Conservation (phyloP, 495 filamentous ascomycete species). For the Penicillium crystallinum region DNA sequence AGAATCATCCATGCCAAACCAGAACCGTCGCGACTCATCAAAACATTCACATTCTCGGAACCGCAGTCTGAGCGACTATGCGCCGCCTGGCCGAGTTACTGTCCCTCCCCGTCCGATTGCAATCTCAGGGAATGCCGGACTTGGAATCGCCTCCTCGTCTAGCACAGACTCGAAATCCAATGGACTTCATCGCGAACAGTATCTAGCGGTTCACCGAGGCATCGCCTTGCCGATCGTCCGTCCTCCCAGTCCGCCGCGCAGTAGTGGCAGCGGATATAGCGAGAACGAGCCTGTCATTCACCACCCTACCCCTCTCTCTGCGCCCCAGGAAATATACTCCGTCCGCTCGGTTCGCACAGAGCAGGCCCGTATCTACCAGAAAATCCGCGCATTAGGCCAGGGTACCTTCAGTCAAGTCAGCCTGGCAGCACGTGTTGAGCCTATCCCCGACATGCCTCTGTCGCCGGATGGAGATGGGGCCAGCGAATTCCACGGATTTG, state of each 20-base stretch:
- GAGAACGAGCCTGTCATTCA: slow-evolving; percentile 31
- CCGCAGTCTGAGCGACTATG: slow-evolving; percentile 83
- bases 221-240: slow-evolving; percentile 51
- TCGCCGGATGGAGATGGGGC: slow-evolving; percentile 30
- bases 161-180: slow-evolving; percentile 42
- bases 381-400: slow-evolving; percentile 75
- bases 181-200: slow-evolving; percentile 70
- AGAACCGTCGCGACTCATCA: slow-evolving; percentile 24
- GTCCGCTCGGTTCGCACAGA: slow-evolving; percentile 44
- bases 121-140: slow-evolving; percentile 52
- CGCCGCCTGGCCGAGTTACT: slow-evolving; percentile 62
- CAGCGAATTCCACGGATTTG: slow-evolving; percentile 37
- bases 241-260: slow-evolving; percentile 71
- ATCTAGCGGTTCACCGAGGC: slow-evolving; percentile 73
- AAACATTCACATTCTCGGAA: slow-evolving; percentile 55
- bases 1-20: slow-evolving; percentile 30
- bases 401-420: slow-evolving; percentile 95
- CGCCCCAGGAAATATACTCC: slow-evolving; percentile 35
- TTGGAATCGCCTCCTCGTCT: slow-evolving; percentile 38
- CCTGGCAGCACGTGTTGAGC: slow-evolving; percentile 64
- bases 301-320: slow-evolving; percentile 13
- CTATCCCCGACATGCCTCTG: slow-evolving; percentile 12
- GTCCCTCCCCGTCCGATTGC: slow-evolving; percentile 62
- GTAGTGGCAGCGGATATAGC: slow-evolving; percentile 43
- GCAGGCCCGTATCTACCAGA: slow-evolving; percentile 57